phyloP scores from a whole-genome alignment of 2,329 filamentous ascomycete species.

The Colletotrichum tabaci region DNA sequence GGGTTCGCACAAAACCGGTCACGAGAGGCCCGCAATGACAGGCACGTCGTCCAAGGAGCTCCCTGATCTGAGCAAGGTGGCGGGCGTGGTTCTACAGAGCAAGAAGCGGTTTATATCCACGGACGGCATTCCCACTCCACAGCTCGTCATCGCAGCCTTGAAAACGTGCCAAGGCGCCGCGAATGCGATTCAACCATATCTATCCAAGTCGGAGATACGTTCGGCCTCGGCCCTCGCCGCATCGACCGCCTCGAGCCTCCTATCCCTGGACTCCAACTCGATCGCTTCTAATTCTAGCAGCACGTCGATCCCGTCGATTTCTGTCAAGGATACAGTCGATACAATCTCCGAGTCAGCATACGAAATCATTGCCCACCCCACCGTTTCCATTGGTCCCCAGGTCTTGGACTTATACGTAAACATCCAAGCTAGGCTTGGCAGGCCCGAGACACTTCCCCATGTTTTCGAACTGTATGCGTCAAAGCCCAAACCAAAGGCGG shows the following conservation, averaged over 20 bases:
- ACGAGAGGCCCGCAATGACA: constrained; percentile 24
- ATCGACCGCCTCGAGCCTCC: constrained; percentile 52
- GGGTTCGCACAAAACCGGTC: constrained; percentile 12
- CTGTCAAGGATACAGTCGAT: constrained; percentile 62
- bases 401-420: constrained; percentile 83
- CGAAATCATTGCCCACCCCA: constrained; percentile 78
- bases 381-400: constrained; percentile 83
- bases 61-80: constrained; percentile 58
- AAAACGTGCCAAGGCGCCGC: constrained; percentile 62
- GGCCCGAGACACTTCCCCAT: constrained; percentile 82
- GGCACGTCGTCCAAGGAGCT: constrained; percentile 45
- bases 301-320: constrained; percentile 38
- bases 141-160: constrained; percentile 60
- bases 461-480: constrained; percentile 86
- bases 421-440: constrained; percentile 80
- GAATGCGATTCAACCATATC: constrained; percentile 59
- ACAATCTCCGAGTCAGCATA: constrained; percentile 75
- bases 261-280: constrained; percentile 51
- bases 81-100: constrained; percentile 59
- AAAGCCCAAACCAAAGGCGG: constrained; percentile 80
- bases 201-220: constrained; percentile 56
- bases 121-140: constrained; percentile 61
- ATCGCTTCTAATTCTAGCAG: constrained; percentile 39
- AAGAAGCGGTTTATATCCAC: constrained; percentile 60
- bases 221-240: constrained; percentile 64